Evolutionary conservation across 192 early-diverging fungal genomes (phyloP), one percentile per base, ranked within the genome.

Genomic region (Umbelopsis sp.): DNA sequence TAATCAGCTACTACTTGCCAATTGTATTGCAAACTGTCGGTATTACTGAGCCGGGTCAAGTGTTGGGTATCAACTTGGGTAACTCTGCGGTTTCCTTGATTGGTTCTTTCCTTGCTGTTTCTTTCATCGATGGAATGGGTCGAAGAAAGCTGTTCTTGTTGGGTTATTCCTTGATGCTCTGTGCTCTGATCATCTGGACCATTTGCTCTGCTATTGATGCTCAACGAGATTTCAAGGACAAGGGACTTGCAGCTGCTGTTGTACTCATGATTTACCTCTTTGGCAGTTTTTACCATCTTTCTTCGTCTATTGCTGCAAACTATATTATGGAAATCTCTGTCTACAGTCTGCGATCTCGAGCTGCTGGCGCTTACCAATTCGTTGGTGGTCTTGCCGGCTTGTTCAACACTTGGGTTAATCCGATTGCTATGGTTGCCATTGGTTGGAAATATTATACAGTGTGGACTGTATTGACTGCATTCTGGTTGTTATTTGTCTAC

Each of bases 401-500:
- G 31, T 69, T 21, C 45, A 69, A 69, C 45, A 49, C 31, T 38
- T 69, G 12, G 17, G 67, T 69, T 16, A 69, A 69, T 45, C 67
- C 67, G 7, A 69, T 69, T 49, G 67, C 43, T 26, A 43, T 69
- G 38, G 43, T 4, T 1, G 67, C 67, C 43, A 69, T 69, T 47
- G 16, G 24, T 26, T 69, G 67, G 67, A 69, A 49, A 24, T 69
- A 69, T 25, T 69, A 69, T 22, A 47, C 41, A 22, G 67, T 69
- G 12, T 69, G 26, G 14, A 29, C 26, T 54, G n/a, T 21, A 21
- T 25, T 54, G 21, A 54, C 26, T 54, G 52, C 52, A 54, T 21
- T 54, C 21, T 21, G 26, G 26, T 21, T 54, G 26, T 5, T 20
- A 25, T 21, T 54, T 54, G 81, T 86, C 45, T 89, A 84, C 73